Evolutionary conservation across 352 stramenopile genomes (phyloP).

Genomic region (Phytophthora multivora): DNA sequence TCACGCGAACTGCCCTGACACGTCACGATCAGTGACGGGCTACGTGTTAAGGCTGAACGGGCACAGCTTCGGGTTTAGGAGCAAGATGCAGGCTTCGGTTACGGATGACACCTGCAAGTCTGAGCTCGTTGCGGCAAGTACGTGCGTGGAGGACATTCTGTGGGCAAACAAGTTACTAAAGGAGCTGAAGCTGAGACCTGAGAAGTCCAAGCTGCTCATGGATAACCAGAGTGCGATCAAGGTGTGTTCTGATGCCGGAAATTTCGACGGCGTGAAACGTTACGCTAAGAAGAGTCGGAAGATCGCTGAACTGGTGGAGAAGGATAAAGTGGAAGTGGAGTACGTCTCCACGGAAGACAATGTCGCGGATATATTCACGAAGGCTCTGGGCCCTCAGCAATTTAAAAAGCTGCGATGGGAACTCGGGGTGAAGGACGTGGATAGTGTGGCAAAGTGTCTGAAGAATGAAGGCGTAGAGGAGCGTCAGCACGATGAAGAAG

Average conservation of each 20-base stretch:
- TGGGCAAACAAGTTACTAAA: not conserved
- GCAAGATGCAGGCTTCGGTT: constrained; percentile 1
- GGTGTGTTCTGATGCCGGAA: not conserved
- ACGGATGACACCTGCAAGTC: constrained; percentile 11
- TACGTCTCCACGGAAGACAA: not conserved
- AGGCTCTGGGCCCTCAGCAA: constrained; percentile 2
- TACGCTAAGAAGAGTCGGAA: constrained; percentile 8
- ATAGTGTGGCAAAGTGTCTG: no score
- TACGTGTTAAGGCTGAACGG: constrained; percentile 3
- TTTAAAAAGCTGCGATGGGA: not conserved
- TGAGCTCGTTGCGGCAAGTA: constrained; percentile 5
- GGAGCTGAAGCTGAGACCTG: not conserved
- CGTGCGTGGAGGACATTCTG: constrained; percentile 1
- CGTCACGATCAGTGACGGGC: not conserved
- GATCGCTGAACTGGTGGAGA: not conserved
- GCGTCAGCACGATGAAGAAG: no score
- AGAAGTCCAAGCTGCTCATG: not conserved
- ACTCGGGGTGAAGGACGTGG: no score
- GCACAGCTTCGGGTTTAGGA: constrained; percentile 9
- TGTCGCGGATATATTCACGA: constrained; percentile 5
- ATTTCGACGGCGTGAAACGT: constrained; percentile 3
- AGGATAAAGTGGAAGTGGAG: not conserved
- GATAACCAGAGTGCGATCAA: constrained; percentile 4
- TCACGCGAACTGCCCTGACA: constrained; percentile 1
- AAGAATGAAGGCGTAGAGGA: no score